Evolutionary conservation across 345 rosid species (phyloP), one percentile per base, ranked within the genome.

Genomic region (Stellera chamaejasme): DNA sequence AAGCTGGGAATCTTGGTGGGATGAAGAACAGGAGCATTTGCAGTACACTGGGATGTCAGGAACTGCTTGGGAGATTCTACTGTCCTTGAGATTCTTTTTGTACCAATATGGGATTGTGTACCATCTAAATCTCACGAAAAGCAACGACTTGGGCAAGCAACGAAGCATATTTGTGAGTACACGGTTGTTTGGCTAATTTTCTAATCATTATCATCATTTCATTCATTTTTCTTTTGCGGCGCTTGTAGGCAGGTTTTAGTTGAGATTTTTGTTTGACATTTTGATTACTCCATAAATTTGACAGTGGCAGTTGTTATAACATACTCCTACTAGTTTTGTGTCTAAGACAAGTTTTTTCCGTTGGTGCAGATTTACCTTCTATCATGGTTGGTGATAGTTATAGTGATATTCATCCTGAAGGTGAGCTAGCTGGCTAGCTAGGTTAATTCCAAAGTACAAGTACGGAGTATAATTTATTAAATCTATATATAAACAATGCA

Each of bases 361-460:
- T 43, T 55, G 19, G 63, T 71, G 64, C 69, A 85, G 94, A 81
- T 85, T 43, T 92, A 88, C 56, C 89, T 93, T 63, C 75, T 88
- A 4, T 92, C 98, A n/a, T 92, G 97, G 98, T 79, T 92, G 16
- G 96, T 89, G 59, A 93, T 93, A 60, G 77, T 84, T 11, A 96
- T 84, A 2, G 67, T 77, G 54, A 77, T 89, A 84, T 19, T 93
- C 66, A 70, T 93, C 74, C 72, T 89, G 41, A 93, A 93, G 95
- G 95, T 83, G 42, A 43, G 67, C 39, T 47, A 19, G 23, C 23
- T 1, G 39, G 67, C 39, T 47, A 19, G 23, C 23, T 1, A 19
- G 0, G 23, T 19, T 19, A 19, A 19, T 19, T 19, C 23, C 23
- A 19, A 19, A 19, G 23, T 19, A 19, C 23, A 0, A 19, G n/a